Base-by-base conservation (phyloP, 2,329 filamentous ascomycete species). In the Grosmannia clavigera region DNA sequence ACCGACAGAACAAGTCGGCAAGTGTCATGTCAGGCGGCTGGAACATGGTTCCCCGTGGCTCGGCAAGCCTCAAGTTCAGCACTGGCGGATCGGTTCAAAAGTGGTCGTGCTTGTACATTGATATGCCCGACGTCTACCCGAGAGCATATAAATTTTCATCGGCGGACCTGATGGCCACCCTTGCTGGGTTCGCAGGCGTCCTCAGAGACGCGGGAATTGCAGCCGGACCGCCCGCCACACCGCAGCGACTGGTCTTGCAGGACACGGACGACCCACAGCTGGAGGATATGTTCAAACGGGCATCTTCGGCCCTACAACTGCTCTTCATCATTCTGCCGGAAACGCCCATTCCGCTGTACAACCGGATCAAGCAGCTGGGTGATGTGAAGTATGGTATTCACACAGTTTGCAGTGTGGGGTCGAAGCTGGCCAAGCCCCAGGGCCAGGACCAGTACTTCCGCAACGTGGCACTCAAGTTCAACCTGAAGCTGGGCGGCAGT, bases 381-480 rank as follows among this genome's bases (percentile, higher is more conserved):
- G 89, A 95, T 67, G 75, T 84, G n/a, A 70, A 76, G 1, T 76
- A 77, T 53, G 90, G 89, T 4, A 77, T 91, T 12, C 82, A 83
- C 61, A 88, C 87, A 0, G 81, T 88, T 62, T 89, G 86, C 65
- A 77, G 87, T 9, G 75, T 78, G 2, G 62, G 66, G 46, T 61
- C 64, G 0, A 78, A 77, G 57, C 64, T 80, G 22, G 31, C 67
- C 2, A 69, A 70, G 53, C 33, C 51, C 0, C 62, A 63, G 54
- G 65, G 57, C 1, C 10, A 16, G 61, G 66, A 7, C 14, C 73
- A 82, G 57, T 87, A 86, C 66, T 83, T 80, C 59, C 84, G 83
- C 58, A 91, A 91, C 61, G 78, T 90, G 2, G 83, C 77, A 0
- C 74, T 96, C 60, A 96, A 90, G 72, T 79, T 92, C 71, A 96